Evolutionary conservation across 1,284 basidiomycete genomes (phyloP), one percentile per base, ranked within the genome.

Genomic region (Sporisorium scitamineum): DNA sequence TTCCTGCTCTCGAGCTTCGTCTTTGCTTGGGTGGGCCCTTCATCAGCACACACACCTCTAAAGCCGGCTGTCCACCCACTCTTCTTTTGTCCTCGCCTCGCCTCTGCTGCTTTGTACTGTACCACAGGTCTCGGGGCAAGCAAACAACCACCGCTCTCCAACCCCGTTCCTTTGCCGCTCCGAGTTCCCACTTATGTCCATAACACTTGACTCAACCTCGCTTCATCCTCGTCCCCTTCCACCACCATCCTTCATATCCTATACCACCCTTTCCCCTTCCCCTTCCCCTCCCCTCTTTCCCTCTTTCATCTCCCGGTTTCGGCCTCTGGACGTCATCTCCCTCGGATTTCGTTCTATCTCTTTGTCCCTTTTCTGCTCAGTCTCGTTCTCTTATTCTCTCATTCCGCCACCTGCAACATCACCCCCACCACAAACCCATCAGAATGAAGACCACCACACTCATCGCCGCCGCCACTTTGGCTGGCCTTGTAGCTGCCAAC

Each of bases 381-480:
- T 29, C 24, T 32, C 51, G 24, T 37, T 18, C 52, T 11, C 34
- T 37, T 4, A 11, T 44, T 4, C 9, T 22, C 16, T 27, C n/a
- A n/a, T n/a, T n/a, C 14, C 26, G 32, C 32, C n/a, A 16, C 41
- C 42, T n/a, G n/a, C n/a, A n/a, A n/a, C n/a, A n/a, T n/a, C n/a
- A n/a, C n/a, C n/a, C n/a, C n/a, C n/a, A n/a, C n/a, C 32, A 3
- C 39, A 16, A 16, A 45, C 26, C 31, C 39, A 16, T 45, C 61
- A 45, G 18, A 18, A 77, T 77, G 75, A 77, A 77, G 75, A 52
- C 70, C 56, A 70, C 70, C 48, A 54, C 57, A 2, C 39, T 75
- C 37, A 47, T 77, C 18, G 61, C 70, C 44, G 71, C 71, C 62
- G 61, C 70, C 48, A 55, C 61, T n/a, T 29, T 71, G 51, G 62